Percentiles rank a stretch among this genome's conserved stretches.
Evolutionary conservation across 2,329 filamentous ascomycete species (phyloP).

Genomic region (Exophiala spinifera): DNA sequence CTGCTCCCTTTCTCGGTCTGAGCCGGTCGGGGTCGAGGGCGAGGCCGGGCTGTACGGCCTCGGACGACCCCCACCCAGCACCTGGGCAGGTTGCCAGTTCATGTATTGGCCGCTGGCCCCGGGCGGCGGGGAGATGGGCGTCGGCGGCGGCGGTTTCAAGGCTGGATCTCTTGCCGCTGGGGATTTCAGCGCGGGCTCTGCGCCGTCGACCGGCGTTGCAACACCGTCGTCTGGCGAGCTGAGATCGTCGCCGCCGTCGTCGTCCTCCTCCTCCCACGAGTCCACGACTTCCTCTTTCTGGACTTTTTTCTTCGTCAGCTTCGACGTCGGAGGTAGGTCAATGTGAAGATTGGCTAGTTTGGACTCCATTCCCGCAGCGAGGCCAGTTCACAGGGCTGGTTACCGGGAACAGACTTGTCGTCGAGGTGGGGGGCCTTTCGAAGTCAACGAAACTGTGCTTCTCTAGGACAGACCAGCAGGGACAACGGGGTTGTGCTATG

Average conservation of each 20-base stretch:
- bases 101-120: slow-evolving; percentile 13
- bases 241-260: slow-evolving; percentile 31
- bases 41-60: slow-evolving; percentile 16
- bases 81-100: slow-evolving; percentile 25
- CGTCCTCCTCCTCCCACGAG: slow-evolving; percentile 73
- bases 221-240: slow-evolving; percentile 27
- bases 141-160: slow-evolving; percentile 59
- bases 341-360: slow-evolving; percentile 23
- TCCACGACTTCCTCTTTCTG: slow-evolving; percentile 53
- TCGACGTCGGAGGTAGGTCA: slow-evolving; percentile 25
- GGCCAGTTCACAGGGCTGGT: background rate
- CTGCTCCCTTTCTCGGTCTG: slow-evolving; percentile 18
- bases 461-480: slow-evolving; percentile 2
- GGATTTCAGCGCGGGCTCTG: slow-evolving; percentile 15
- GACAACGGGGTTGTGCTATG: background rate
- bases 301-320: slow-evolving; percentile 22
- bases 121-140: slow-evolving; percentile 56
- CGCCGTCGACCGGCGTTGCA: slow-evolving; percentile 20
- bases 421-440: too few species aligned
- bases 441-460: background rate
- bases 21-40: slow-evolving; percentile 16
- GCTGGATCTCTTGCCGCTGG: slow-evolving; percentile 27
- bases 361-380: slow-evolving; percentile 15
- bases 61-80: slow-evolving; percentile 23
- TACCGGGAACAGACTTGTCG: background rate